Evolutionary conservation across 768 basidiomycete genomes (phyloP).

Genomic region (Galerina marginata): DNA sequence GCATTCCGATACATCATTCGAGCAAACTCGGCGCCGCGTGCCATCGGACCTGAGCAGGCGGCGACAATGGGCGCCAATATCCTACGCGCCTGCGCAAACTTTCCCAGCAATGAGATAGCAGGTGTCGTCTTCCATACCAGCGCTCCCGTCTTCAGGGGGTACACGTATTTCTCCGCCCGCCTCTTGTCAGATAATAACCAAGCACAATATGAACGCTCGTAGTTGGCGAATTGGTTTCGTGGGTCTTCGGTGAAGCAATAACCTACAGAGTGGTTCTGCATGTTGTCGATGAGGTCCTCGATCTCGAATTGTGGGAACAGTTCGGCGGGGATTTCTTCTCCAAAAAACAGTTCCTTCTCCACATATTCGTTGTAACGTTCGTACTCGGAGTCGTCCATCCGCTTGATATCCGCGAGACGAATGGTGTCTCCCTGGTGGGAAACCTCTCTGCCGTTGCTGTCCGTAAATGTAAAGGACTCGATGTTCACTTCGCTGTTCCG

Average conservation of each 20-base stretch:
- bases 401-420: conserved; percentile 4
- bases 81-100: not conserved
- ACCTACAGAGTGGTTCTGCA: not conserved
- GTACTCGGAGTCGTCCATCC: conserved; percentile 6
- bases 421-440: conserved; percentile 7
- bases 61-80: no score
- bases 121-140: conserved; percentile 3
- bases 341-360: conserved; percentile 1
- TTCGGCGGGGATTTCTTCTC: not conserved
- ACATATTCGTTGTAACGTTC: not conserved
- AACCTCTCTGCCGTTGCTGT: not conserved
- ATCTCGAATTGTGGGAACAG: conserved; percentile 4
- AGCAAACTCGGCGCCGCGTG: no score
- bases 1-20: no score
- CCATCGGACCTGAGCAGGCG: no score
- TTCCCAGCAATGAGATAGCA: not conserved
- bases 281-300: conserved; percentile 16
- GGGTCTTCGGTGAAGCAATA: conserved; percentile 19
- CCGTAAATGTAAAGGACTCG: not conserved
- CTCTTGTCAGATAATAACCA: conserved; percentile 15
- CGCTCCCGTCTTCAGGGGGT: no score
- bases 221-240: not conserved
- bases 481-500: conserved; percentile 9
- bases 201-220: not conserved
- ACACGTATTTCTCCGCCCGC: not conserved